Percentiles rank a stretch among this genome's conserved stretches.
Evolutionary conservation across 2,329 filamentous ascomycete genomes (phyloP).

Genomic region (Bipolaris cookei): DNA sequence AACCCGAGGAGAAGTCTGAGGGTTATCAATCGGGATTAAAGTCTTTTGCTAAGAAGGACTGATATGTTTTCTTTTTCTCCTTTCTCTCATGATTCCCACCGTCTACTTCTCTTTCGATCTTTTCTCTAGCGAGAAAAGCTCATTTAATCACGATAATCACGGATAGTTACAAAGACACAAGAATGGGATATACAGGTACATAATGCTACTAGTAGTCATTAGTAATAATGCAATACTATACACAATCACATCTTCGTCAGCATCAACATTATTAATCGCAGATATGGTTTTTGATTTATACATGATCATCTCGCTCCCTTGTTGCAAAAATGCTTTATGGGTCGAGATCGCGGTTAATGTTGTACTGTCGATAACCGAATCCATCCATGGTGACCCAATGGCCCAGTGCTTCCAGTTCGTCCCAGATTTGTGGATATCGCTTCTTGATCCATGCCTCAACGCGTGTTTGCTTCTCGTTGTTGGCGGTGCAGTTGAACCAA

Average conservation of each 20-base stretch:
- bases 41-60: background rate
- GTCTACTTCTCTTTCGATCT: background rate
- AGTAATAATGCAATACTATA: too few relatives aligned
- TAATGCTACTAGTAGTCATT: too few relatives aligned
- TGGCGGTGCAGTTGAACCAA: slow-evolving; percentile 75
- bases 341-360: slow-evolving; percentile 44
- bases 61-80: background rate
- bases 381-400: slow-evolving; percentile 44
- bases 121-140: too few relatives aligned
- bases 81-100: background rate
- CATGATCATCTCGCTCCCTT: background rate
- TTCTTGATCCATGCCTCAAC: slow-evolving; percentile 77
- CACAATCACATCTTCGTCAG: too few relatives aligned
- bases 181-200: too few relatives aligned
- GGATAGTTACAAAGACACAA: too few relatives aligned
- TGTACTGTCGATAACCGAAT: slow-evolving; percentile 46
- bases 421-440: slow-evolving; percentile 73
- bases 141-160: too few relatives aligned
- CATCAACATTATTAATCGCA: background rate
- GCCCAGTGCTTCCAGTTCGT: slow-evolving; percentile 64
- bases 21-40: slow-evolving; percentile 67
- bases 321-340: slow-evolving; percentile 27
- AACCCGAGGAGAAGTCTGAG: slow-evolving; percentile 71
- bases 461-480: slow-evolving; percentile 67
- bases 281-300: background rate